These are phyloP conservation scores for Amanita inopinata DNA, from an alignment of 768 basidiomycete species.

Conservation along the genomic window DNA sequence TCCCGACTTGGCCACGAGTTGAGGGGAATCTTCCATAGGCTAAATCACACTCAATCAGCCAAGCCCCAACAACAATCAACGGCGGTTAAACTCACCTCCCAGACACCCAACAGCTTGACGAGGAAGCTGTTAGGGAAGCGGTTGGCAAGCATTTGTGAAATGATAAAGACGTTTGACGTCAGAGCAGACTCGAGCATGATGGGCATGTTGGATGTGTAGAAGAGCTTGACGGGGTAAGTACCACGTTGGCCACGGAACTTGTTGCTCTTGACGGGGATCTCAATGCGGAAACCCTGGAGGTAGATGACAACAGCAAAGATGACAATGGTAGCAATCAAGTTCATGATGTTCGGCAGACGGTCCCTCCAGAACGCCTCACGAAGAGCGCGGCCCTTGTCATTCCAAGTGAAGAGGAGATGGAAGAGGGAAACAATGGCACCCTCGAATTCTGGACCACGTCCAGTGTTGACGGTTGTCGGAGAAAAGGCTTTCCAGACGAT, in stretches of 20 bases:
- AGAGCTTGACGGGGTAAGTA: constrained; percentile 93
- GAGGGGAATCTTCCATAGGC: constrained; percentile 92
- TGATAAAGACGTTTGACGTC: constrained; percentile 90
- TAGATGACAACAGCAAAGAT: constrained; percentile 97
- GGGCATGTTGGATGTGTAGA: constrained; percentile 99
- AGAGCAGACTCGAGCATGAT: constrained; percentile 97
- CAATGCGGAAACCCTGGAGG: constrained; percentile 96
- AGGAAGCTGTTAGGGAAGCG: constrained; percentile 90
- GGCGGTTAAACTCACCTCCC: constrained; percentile 64
- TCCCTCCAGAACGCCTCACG: constrained; percentile 99
- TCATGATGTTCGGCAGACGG: constrained; percentile 95
- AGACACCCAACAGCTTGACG: constrained; percentile 86
- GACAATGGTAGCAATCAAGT: constrained; percentile 82
- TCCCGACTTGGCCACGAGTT: constrained; percentile 82
- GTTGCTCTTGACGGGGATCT: constrained; percentile 97
- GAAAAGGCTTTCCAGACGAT: constrained; percentile 99
- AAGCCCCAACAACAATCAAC: not conserved
- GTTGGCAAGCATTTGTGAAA: constrained; percentile 89
- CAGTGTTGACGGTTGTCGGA: constrained; percentile 96
- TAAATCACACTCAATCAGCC: no score
- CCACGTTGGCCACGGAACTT: constrained; percentile 94
- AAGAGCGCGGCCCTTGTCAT: constrained; percentile 94
- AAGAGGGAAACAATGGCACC: constrained; percentile 94
- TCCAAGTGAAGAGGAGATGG: constrained; percentile 97
- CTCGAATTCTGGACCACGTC: constrained; percentile 96